These are phyloP conservation scores for Takashimella tepidaria DNA, from an alignment of 1,284 basidiomycete genomes.

Conservation along the genomic window DNA sequence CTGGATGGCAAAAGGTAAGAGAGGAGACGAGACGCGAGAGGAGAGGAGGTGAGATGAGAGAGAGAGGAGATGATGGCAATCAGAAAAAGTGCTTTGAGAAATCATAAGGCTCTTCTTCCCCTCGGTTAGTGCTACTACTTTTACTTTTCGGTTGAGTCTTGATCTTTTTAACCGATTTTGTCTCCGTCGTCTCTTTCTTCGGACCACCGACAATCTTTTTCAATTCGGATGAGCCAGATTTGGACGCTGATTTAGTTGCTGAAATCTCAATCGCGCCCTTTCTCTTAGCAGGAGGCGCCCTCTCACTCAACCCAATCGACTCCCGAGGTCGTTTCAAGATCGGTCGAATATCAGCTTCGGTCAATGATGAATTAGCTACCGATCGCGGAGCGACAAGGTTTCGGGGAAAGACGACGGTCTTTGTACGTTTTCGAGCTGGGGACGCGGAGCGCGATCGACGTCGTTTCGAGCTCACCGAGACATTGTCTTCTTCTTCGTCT, in stretches of 20 bases:
- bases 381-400: slow-evolving; percentile 23
- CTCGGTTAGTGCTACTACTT: not conserved
- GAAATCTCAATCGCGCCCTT: slow-evolving; percentile 9
- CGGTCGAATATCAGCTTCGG: not conserved
- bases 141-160: slow-evolving; percentile 11
- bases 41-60: too few relatives aligned
- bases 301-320: not conserved
- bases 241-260: too few relatives aligned
- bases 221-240: slow-evolving; percentile 11
- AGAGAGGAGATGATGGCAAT: too few relatives aligned
- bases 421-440: slow-evolving; percentile 18
- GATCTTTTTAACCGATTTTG: slow-evolving; percentile 2
- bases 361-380: not conserved
- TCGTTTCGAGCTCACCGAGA: slow-evolving; percentile 11
- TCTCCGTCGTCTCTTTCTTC: slow-evolving; percentile 9
- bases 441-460: slow-evolving; percentile 17
- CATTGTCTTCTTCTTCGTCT: slow-evolving; percentile 26
- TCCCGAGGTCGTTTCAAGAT: not conserved
- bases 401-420: slow-evolving; percentile 25
- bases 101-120: slow-evolving; percentile 22
- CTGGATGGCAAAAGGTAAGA: too few relatives aligned
- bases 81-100: slow-evolving; percentile 32
- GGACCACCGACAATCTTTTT: too few relatives aligned
- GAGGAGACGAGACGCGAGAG: too few relatives aligned
- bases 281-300: slow-evolving; percentile 5